These are phyloP conservation scores for Quillaja saponaria DNA, from an alignment of 306 rosid species.

Conservation along the genomic window DNA sequence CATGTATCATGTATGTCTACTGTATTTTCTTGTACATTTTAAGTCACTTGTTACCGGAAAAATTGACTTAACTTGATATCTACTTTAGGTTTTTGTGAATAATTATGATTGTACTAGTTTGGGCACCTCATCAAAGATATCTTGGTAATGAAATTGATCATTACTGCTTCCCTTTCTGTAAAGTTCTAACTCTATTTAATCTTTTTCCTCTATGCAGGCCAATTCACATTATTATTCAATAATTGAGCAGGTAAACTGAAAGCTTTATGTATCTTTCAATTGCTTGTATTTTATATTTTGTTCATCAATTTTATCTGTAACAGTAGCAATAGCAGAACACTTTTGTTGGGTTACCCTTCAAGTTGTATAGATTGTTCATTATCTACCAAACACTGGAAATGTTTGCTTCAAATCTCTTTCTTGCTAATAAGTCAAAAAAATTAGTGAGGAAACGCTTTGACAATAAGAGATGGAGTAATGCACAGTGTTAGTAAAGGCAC, in stretches of 20 bases:
- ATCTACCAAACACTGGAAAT: neutral
- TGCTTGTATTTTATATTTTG: constrained; percentile 5
- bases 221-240: constrained; percentile 90
- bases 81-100: constrained; percentile 19
- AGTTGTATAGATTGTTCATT: neutral
- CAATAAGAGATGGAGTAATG: neutral
- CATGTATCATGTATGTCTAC: too few species aligned
- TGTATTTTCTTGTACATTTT: too few species aligned
- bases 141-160: constrained; percentile 14
- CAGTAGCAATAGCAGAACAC: constrained; percentile 6
- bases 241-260: constrained; percentile 85
- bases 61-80: neutral
- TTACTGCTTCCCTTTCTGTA: neutral
- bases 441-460: neutral
- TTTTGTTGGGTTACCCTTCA: constrained; percentile 15
- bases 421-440: constrained; percentile 1
- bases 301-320: constrained; percentile 8
- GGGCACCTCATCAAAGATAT: constrained; percentile 15
- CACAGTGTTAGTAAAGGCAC: too few species aligned
- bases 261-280: constrained; percentile 31
- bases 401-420: constrained; percentile 10
- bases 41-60: too few species aligned
- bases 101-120: neutral
- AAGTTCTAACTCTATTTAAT: constrained; percentile 5
- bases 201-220: constrained; percentile 70